Evolutionary conservation across 2,329 filamentous ascomycete species (phyloP).

Genomic region (Phialocephala subalpina): DNA sequence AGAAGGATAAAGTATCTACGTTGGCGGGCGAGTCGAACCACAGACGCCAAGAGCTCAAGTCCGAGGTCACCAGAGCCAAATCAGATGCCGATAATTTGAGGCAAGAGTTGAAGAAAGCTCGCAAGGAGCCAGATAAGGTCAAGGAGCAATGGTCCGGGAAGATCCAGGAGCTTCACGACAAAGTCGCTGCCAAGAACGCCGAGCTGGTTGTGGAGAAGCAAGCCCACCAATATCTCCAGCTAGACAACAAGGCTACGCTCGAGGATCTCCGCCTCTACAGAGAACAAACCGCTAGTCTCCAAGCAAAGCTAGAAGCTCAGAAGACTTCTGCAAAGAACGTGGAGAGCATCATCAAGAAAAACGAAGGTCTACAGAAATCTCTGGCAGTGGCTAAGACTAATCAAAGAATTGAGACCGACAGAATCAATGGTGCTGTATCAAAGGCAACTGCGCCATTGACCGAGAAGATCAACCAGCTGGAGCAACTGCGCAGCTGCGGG

Average conservation of each 20-base stretch:
- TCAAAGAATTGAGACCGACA: not conserved
- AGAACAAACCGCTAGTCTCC: not conserved
- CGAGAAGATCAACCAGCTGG: not conserved
- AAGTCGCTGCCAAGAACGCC: not conserved
- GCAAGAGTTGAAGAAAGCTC: not conserved
- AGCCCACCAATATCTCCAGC: not conserved
- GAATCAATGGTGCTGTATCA: not conserved
- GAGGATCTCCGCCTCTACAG: not conserved
- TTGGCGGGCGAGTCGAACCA: not conserved
- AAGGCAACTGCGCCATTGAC: not conserved
- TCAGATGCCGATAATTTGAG: not conserved
- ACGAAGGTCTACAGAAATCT: not conserved
- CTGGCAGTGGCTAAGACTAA: not conserved
- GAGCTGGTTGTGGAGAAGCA: not conserved
- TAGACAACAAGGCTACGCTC: not conserved
- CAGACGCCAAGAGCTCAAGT: not conserved
- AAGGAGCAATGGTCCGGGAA: not conserved
- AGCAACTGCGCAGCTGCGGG: not conserved
- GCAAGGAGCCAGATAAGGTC: not conserved
- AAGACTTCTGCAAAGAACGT: not conserved
- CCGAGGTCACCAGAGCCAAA: not conserved
- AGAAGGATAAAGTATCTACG: not conserved
- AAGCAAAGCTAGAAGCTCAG: not conserved
- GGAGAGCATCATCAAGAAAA: not conserved
- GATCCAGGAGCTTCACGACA: not conserved